Conservation (phyloP, 371 early-diverging fungal genomes). For the Mucor mucedo region DNA sequence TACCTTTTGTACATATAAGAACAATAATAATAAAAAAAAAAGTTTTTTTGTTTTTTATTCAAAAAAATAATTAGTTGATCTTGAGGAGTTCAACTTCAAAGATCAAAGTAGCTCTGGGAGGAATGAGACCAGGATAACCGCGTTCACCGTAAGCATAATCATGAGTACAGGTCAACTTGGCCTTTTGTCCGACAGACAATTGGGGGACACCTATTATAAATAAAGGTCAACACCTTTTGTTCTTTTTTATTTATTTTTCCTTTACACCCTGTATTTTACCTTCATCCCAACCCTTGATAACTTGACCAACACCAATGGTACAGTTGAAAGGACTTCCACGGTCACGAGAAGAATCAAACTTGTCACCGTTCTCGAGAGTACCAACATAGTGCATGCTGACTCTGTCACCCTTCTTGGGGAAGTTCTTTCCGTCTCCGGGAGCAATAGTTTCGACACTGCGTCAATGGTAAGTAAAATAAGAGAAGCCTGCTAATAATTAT, state of each 20-base stretch:
- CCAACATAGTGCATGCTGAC: slow-evolving; percentile 79
- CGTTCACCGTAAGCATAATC: slow-evolving; percentile 79
- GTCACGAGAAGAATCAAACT: slow-evolving; percentile 90
- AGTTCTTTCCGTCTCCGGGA: slow-evolving; percentile 80
- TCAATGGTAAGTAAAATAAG: neutral
- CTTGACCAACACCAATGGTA: slow-evolving; percentile 90
- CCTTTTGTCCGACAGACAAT: slow-evolving; percentile 80
- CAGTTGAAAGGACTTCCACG: slow-evolving; percentile 80
- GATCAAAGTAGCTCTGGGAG: slow-evolving; percentile 80
- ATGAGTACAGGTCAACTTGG: slow-evolving; percentile 70
- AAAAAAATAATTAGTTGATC: slow-evolving; percentile 69
- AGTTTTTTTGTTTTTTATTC: slow-evolving; percentile 5
- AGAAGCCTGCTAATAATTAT: no score
- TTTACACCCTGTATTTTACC: slow-evolving; percentile 33
- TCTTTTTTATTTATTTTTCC: neutral
- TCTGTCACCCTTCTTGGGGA: slow-evolving; percentile 83
- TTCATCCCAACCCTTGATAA: slow-evolving; percentile 86
- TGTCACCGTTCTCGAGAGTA: slow-evolving; percentile 68
- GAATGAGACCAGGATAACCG: slow-evolving; percentile 78
- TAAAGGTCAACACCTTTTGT: neutral
- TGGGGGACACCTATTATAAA: slow-evolving; percentile 76
- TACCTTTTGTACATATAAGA: neutral
- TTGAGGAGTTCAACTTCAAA: slow-evolving; percentile 86
- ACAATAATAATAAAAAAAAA: neutral
- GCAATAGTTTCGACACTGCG: slow-evolving; percentile 48